Conservation (phyloP, 371 early-diverging fungal genomes). For the Catenaria anguillulae region DNA sequence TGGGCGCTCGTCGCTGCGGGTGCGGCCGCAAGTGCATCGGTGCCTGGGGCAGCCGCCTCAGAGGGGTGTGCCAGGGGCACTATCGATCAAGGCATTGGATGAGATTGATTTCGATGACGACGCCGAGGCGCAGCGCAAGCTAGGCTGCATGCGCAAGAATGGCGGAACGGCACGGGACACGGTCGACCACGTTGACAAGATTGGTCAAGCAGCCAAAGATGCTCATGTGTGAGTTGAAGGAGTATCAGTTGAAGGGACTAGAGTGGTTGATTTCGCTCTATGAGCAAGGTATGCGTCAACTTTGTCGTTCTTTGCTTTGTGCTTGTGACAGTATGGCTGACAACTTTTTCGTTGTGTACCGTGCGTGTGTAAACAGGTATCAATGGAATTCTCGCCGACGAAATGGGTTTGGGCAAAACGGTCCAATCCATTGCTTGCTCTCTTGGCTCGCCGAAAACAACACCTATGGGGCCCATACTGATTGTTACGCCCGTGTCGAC, state of each 20-base stretch:
- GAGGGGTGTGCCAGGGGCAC: conserved; percentile 4
- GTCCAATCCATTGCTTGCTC: conserved; percentile 42
- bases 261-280: conserved; percentile 96
- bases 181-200: conserved; percentile 16
- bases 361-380: too few relatives aligned
- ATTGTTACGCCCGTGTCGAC: conserved; percentile 93
- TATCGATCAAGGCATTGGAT: conserved; percentile 18
- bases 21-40: conserved; percentile 10
- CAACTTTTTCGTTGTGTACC: too few relatives aligned
- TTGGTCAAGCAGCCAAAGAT: conserved; percentile 72
- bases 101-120: conserved; percentile 64
- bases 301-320: conserved; percentile 43
- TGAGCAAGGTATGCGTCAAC: conserved; percentile 94
- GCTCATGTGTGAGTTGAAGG: conserved; percentile 75
- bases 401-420: conserved; percentile 39
- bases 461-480: conserved; percentile 86
- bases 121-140: conserved; percentile 8
- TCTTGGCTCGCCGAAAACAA: too few relatives aligned
- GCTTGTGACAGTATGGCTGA: conserved; percentile 64
- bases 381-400: too few relatives aligned
- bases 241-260: conserved; percentile 95
- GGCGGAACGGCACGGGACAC: not conserved
- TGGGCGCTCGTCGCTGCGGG: conserved; percentile 8
- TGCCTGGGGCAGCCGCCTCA: conserved; percentile 11
- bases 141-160: not conserved